Evolutionary conservation across 345 rosid species (phyloP).

Genomic region (Conringia planisiliqua): DNA sequence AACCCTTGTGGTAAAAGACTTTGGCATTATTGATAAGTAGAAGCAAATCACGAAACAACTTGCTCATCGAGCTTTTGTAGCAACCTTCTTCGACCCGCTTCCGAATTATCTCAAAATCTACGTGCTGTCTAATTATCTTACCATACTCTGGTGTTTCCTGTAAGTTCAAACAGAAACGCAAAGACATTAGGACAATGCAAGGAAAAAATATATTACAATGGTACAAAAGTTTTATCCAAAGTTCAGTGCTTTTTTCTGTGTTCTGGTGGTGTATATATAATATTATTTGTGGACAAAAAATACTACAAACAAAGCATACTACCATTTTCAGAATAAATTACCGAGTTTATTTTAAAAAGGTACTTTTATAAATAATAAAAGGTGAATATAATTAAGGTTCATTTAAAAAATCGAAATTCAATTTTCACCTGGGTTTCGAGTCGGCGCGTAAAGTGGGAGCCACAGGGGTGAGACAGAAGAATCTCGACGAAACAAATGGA

Average conservation of each 20-base stretch:
- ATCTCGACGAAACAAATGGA: constrained; percentile 42
- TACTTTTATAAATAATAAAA: neutral
- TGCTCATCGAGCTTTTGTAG: constrained; percentile 40
- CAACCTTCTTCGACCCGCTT: constrained; percentile 39
- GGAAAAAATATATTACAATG: too few species aligned
- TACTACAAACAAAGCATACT: neutral
- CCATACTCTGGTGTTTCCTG: constrained; percentile 46
- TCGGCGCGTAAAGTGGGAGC: constrained; percentile 56
- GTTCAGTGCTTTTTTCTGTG: too few species aligned
- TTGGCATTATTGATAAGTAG: constrained; percentile 54
- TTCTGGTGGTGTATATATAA: too few species aligned
- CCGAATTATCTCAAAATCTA: constrained; percentile 46
- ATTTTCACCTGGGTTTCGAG: constrained; percentile 52
- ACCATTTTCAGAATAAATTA: neutral
- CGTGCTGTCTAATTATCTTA: constrained; percentile 44
- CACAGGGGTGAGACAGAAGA: constrained; percentile 43
- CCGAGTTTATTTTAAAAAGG: neutral
- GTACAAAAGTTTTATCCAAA: too few species aligned
- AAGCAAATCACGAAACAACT: constrained; percentile 52
- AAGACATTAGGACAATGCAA: neutral
- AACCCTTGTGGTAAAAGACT: constrained; percentile 38
- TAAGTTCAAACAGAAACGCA: neutral
- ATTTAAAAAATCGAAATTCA: neutral
- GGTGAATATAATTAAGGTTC: neutral
- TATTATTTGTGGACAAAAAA: too few species aligned